Evolutionary conservation across 2,329 filamentous ascomycete species (phyloP).

Genomic region (Fonsecaea monophora): DNA sequence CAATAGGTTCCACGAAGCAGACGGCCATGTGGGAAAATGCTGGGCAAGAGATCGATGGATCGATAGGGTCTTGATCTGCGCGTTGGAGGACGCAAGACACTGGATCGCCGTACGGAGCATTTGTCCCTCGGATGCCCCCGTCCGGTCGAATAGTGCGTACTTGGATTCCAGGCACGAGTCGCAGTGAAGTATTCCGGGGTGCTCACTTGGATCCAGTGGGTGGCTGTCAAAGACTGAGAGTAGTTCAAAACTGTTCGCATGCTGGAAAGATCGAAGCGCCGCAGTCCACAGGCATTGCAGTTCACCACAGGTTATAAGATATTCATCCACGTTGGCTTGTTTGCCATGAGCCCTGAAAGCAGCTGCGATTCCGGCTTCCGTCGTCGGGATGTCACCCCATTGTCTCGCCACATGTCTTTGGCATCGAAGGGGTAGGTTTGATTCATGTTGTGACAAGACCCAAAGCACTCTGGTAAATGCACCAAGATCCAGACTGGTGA

Average conservation of each 20-base stretch:
- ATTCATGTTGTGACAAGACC: background rate
- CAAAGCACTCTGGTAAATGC: background rate
- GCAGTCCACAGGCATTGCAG: conserved; percentile 6
- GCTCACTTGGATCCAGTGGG: conserved; percentile 5
- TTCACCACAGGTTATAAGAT: background rate
- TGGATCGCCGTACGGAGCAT: conserved; percentile 3
- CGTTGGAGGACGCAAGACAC: conserved; percentile 1
- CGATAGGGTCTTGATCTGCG: background rate
- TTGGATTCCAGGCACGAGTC: background rate
- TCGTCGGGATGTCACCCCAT: conserved; percentile 2
- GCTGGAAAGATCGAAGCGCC: background rate
- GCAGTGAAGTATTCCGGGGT: background rate
- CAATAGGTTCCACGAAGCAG: background rate
- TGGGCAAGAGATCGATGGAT: background rate
- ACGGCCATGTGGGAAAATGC: background rate
- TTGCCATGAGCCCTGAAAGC: background rate
- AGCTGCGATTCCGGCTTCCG: background rate
- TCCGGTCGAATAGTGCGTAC: background rate
- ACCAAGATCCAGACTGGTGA: background rate
- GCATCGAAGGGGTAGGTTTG: background rate
- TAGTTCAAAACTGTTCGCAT: conserved; percentile 6
- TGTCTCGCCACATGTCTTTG: background rate
- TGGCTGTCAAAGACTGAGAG: background rate
- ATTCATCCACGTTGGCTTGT: background rate
- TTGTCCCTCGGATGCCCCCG: background rate